Evolutionary conservation across 495 filamentous ascomycete species (phyloP), one percentile per base, ranked within the genome.

Genomic region (Articulospora tetracladia): DNA sequence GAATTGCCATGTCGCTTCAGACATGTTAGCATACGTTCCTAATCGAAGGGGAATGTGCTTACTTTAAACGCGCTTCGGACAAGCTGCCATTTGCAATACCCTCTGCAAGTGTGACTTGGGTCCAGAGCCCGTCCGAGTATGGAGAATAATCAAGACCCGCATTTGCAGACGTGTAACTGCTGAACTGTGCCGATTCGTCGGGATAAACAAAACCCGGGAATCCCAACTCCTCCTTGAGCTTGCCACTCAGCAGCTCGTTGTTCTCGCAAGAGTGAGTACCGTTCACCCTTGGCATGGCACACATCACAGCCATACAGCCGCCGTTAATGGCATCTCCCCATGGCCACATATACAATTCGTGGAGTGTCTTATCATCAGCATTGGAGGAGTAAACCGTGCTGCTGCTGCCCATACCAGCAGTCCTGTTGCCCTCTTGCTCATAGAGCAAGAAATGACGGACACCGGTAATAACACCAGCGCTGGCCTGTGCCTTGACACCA

Each of bases 71-170:
- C 82, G 87, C 96, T 68, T 88, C 82, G 0, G 93, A 91, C 44
- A 96, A 76, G 2, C 90, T 93, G 17, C 92, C 91, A 69, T 97
- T 96, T 57, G 94, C 74, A 11, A 96, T 26, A 41, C 27, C 57
- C 10, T n/a, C 57, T 10, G 13, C 2, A 23, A 59, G 6, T 4
- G 46, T 27, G 13, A 1, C n/a, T 15, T 59, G 24, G 24, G 92
- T 62, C 93, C 93, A 36, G 91, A 92, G 91, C 96, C 11, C 25
- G 32, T 23, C 30, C 11, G 53, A 24, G 3, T 19, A 41, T 13
- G 32, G 94, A 4, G 84, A 82, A 90, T 93, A 93, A 68, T 97
- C 93, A 52, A 96, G 71, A 53, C 93, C 93, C 51, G 92, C 93
- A 32, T 90, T 75, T 26, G 90, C 88, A 58, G 79, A 78, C 30